Evolutionary conservation across 1,139 yeast genomes (phyloP).

Genomic region (Suzukiozyma palmioleophila): DNA sequence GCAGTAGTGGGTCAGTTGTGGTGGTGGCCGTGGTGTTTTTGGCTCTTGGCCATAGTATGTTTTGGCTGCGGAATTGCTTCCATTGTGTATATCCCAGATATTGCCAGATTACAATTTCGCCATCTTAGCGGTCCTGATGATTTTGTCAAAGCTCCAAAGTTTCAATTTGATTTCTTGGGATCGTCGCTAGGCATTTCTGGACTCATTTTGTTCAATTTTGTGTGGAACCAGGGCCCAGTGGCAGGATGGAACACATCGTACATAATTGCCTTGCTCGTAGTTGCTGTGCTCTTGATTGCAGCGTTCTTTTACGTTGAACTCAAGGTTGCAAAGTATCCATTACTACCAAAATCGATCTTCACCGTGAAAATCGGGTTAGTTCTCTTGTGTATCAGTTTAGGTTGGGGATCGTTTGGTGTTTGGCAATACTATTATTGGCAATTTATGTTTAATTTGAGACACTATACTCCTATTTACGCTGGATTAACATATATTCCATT

Average conservation of each 20-base stretch:
- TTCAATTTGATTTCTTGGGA: conserved; percentile 39
- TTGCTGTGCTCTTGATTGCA: conserved; percentile 33
- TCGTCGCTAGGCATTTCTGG: conserved; percentile 45
- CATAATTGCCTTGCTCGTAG: conserved; percentile 39
- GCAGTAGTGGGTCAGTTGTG: conserved; percentile 40
- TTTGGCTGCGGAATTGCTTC: conserved; percentile 24
- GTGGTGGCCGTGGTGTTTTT: conserved; percentile 55
- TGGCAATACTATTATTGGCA: conserved; percentile 45
- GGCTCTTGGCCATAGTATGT: conserved; percentile 37
- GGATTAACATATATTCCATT: conserved; percentile 45
- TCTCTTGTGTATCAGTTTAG: conserved; percentile 33
- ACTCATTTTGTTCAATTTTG: conserved; percentile 45
- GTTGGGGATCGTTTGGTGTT: conserved; percentile 59
- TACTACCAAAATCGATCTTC: conserved; percentile 43
- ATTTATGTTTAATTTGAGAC: conserved; percentile 39
- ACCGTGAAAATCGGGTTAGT: conserved; percentile 34
- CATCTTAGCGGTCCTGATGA: not conserved
- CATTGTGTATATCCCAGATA: conserved; percentile 30
- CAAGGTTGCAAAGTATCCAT: conserved; percentile 29
- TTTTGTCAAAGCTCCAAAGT: not conserved
- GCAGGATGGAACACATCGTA: conserved; percentile 48
- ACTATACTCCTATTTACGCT: conserved; percentile 39
- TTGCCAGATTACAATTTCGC: not conserved
- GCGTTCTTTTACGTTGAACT: conserved; percentile 30
- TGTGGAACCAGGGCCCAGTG: conserved; percentile 53